Conservation (phyloP, 1,284 basidiomycete species). For the Malassezia globosa region DNA sequence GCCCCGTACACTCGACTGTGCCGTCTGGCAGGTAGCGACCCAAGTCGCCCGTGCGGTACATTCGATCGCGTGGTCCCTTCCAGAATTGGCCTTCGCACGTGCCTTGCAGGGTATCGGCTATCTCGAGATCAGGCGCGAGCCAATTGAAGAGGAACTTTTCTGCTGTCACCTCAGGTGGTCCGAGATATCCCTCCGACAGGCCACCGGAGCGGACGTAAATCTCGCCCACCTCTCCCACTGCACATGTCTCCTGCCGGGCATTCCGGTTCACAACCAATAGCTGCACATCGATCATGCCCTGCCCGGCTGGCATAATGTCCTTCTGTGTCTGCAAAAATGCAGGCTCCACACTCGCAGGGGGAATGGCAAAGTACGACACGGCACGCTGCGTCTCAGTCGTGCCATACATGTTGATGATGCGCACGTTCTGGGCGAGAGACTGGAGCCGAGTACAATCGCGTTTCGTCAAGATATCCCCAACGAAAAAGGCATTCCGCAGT, state of each 20-base stretch:
- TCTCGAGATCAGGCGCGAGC: constrained; percentile 32
- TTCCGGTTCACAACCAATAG: constrained; percentile 91
- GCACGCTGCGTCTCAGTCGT: constrained; percentile 98
- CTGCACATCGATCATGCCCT: constrained; percentile 97
- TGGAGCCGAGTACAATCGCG: constrained; percentile 93
- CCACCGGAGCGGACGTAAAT: constrained; percentile 97
- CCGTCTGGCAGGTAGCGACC: constrained; percentile 89
- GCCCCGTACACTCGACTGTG: constrained; percentile 88
- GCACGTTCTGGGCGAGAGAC: constrained; percentile 76
- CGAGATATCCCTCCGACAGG: constrained; percentile 87
- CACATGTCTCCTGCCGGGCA: constrained; percentile 76
- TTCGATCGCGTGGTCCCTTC: constrained; percentile 93
- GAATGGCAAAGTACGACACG: constrained; percentile 92
- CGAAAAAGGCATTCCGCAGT: constrained; percentile 87
- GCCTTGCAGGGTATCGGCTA: constrained; percentile 35
- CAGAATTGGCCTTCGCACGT: constrained; percentile 52
- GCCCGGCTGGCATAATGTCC: constrained; percentile 94
- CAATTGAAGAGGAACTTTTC: constrained; percentile 52
- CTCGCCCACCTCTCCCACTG: constrained; percentile 92
- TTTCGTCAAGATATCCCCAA: constrained; percentile 97
- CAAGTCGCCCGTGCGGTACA: constrained; percentile 95
- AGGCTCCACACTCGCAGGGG: constrained; percentile 67
- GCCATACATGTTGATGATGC: constrained; percentile 96
- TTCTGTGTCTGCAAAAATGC: constrained; percentile 90
- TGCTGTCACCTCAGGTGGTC: constrained; percentile 62